Conservation (phyloP, 2,329 filamentous ascomycete genomes). For the Botryosphaeria agaves region DNA sequence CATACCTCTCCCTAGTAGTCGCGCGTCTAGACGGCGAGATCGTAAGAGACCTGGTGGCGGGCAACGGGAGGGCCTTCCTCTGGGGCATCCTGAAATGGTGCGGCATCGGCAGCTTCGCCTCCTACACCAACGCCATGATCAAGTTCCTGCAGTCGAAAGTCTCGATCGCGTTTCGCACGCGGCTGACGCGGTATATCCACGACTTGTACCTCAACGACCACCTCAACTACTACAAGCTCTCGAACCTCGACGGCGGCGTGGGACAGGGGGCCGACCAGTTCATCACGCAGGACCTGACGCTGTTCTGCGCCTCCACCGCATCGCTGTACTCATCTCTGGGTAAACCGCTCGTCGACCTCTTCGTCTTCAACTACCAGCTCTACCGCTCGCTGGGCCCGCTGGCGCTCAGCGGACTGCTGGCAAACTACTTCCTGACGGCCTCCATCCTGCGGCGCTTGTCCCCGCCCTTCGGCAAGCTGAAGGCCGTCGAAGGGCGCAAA, state of each 20-base stretch:
- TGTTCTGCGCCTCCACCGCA: constrained; percentile 86
- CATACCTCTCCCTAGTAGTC: constrained; percentile 85
- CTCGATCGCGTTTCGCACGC: constrained; percentile 91
- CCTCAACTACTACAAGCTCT: constrained; percentile 89
- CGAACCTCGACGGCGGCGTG: constrained; percentile 82
- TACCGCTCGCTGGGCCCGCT: constrained; percentile 81
- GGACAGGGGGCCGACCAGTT: constrained; percentile 89
- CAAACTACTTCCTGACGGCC: constrained; percentile 89
- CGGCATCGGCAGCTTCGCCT: constrained; percentile 79
- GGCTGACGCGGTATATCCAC: constrained; percentile 90
- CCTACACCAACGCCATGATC: constrained; percentile 98
- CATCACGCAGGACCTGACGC: constrained; percentile 89
- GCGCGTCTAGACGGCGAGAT: constrained; percentile 90
- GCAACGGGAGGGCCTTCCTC: constrained; percentile 74
- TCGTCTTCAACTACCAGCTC: constrained; percentile 96
- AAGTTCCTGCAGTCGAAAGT: constrained; percentile 97
- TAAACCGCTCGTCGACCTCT: constrained; percentile 94
- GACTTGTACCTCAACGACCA: constrained; percentile 91
- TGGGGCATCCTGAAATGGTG: constrained; percentile 92
- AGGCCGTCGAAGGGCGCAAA: constrained; percentile 85
- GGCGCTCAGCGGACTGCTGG: constrained; percentile 67
- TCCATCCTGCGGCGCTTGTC: constrained; percentile 77
- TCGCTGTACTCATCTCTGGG: constrained; percentile 89
- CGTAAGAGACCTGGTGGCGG: constrained; percentile 87
- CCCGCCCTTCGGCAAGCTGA: constrained; percentile 90